Conservation (phyloP, 441 rosid species). For the Manihot esculenta region DNA sequence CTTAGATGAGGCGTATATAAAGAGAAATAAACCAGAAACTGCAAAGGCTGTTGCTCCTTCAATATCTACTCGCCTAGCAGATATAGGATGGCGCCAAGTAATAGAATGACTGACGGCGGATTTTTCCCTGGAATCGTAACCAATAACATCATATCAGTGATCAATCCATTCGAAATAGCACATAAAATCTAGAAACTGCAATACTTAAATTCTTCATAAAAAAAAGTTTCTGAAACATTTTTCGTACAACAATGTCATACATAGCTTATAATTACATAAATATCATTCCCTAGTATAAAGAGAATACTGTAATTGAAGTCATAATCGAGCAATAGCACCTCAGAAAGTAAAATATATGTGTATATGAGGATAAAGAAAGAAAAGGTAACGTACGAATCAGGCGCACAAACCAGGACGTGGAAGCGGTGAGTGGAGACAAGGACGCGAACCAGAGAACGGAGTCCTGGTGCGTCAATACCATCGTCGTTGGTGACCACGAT, state of each 20-base stretch:
- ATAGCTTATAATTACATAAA: too few relatives aligned
- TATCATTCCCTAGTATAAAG: too few relatives aligned
- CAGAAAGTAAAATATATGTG: neutral
- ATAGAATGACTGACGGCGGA: constrained; percentile 86
- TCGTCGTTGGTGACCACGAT: constrained; percentile 88
- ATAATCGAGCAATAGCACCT: neutral
- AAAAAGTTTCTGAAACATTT: too few relatives aligned
- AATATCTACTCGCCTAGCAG: constrained; percentile 50
- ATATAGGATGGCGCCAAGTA: constrained; percentile 69
- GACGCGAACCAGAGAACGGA: constrained; percentile 62
- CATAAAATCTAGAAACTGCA: neutral
- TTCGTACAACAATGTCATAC: too few relatives aligned
- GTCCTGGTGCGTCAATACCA: constrained; percentile 88
- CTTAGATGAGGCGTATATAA: neutral
- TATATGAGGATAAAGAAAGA: neutral
- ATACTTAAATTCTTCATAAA: too few relatives aligned
- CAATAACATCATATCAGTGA: neutral
- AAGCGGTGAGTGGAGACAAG: constrained; percentile 64
- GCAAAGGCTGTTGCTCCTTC: constrained; percentile 80
- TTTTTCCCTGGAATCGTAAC: constrained; percentile 51
- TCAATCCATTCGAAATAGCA: too few relatives aligned
- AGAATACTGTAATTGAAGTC: neutral
- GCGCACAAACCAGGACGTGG: constrained; percentile 78
- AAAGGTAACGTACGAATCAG: constrained; percentile 62
- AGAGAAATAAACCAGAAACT: constrained; percentile 56